phyloP scores from a whole-genome alignment of 1,284 basidiomycete genomes.

The Sphaerobolus stellatus region DNA sequence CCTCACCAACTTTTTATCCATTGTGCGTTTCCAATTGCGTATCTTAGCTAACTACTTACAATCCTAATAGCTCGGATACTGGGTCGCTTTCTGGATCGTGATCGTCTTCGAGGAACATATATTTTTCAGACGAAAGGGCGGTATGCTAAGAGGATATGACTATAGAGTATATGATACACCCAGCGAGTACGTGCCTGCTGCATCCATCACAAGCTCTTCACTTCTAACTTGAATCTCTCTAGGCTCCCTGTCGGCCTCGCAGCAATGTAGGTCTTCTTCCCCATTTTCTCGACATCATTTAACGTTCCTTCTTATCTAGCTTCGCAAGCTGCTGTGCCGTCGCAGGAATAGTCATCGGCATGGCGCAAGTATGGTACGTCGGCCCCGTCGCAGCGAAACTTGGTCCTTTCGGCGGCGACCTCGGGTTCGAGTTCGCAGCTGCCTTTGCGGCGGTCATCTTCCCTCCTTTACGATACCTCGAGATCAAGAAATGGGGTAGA shows the following conservation, averaged over 20 bases:
- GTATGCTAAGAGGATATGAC: constrained; percentile 52
- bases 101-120: constrained; percentile 59
- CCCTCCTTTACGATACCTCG: constrained; percentile 44
- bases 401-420: constrained; percentile 48
- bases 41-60: constrained; percentile 24
- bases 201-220: no score
- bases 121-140: constrained; percentile 48
- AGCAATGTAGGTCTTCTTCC: constrained; percentile 39
- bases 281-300: neutral
- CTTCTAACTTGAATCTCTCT: constrained; percentile 3
- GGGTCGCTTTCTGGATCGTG: constrained; percentile 60
- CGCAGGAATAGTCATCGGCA: constrained; percentile 48
- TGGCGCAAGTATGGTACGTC: constrained; percentile 52
- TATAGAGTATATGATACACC: constrained; percentile 54
- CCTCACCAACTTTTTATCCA: constrained; percentile 28
- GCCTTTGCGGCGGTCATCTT: constrained; percentile 42
- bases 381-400: constrained; percentile 49
- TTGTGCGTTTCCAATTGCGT: constrained; percentile 12
- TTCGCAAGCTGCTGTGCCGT: constrained; percentile 48
- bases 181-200: constrained; percentile 36
- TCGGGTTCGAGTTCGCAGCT: constrained; percentile 58
- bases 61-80: constrained; percentile 53
- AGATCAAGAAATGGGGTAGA: constrained; percentile 29
- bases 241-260: constrained; percentile 58
- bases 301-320: constrained; percentile 33